Base-by-base conservation (phyloP, 805 yeast species). In the Clavispora fructus region DNA sequence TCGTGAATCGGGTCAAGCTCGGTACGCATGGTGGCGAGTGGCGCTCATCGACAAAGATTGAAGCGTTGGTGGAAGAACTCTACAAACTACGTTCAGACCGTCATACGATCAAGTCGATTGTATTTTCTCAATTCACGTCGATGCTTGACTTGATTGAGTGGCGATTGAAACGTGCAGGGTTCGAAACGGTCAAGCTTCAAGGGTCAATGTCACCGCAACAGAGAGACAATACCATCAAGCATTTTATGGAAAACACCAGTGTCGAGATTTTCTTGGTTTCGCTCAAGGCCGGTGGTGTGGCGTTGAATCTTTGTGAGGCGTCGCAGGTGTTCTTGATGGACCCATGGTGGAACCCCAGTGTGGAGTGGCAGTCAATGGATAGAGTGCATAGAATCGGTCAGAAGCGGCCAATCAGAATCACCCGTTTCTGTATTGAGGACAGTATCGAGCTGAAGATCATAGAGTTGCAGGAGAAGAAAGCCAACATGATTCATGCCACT, bases 331-430 rank as follows among this genome's bases (percentile, higher is more conserved):
- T 94, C 56, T 75, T 94, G 39, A 74, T 94, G 73, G 99, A 94
- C 59, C 98, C 98, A 31, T 94, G 99, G 99, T 94, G 99, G 98
- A 95, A 94, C 62, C 98, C 98, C 1, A 86, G 95, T 55, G 94
- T 92, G 7, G 99, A 94, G 64, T 94, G 97, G 90, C 99, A 94
- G 64, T 85, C 95, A 42, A 96, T 96, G 66, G 99, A 94, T 65
- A 82, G 99, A 69, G 97, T 94, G 19, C 98, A 94, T 67, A 81
- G 99, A 68, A 94, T 94, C 52, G 97, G 98, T 6, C 99, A 94
- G 64, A 87, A 79, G 57, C 70, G 99, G 54, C 99, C 99, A 0
- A 96, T 94, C 9, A 79, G 88, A 51, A 89, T 94, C 54, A 90
- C 96, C 8, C 77, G 97, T 40, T 82, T 94, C 60, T 89, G 96